These are phyloP conservation scores for Sphaerulina musiva DNA, from an alignment of 2,329 filamentous ascomycete genomes.

Conservation along the genomic window DNA sequence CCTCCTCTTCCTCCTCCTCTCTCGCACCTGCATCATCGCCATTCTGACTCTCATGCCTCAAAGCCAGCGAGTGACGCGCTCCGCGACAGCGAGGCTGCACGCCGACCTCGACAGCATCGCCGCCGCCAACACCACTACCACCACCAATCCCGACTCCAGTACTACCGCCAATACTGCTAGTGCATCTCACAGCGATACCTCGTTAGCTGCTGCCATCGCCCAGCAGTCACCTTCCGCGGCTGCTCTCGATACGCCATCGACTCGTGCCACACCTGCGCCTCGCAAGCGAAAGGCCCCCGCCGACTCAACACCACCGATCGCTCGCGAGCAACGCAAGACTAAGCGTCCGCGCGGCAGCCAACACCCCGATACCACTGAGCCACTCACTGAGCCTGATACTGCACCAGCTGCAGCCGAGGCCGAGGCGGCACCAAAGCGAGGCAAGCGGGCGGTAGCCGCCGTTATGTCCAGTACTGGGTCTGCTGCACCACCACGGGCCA, in stretches of 20 bases:
- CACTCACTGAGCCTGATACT: constrained; percentile 37
- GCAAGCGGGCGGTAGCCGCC: constrained; percentile 39
- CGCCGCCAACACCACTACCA: constrained; percentile 34
- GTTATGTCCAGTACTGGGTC: constrained; percentile 72
- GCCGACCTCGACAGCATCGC: constrained; percentile 16
- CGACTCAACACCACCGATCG: constrained; percentile 46
- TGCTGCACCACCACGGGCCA: constrained; percentile 25
- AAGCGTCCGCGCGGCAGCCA: constrained; percentile 55
- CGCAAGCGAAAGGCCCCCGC: constrained; percentile 59
- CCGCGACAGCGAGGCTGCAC: constrained; percentile 65
- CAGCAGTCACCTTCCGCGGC: neutral
- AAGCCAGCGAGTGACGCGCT: constrained; percentile 24
- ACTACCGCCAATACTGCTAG: constrained; percentile 30
- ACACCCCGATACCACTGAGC: constrained; percentile 28
- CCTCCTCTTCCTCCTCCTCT: neutral
- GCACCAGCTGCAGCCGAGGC: constrained; percentile 17
- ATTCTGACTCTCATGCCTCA: constrained; percentile 24
- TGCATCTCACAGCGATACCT: constrained; percentile 28
- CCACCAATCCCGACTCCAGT: constrained; percentile 27
- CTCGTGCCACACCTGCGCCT: constrained; percentile 55
- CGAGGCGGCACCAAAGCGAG: constrained; percentile 52
- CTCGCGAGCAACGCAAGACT: constrained; percentile 37
- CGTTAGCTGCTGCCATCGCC: neutral
- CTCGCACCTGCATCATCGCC: constrained; percentile 1
- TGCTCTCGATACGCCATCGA: constrained; percentile 40